phyloP scores from a whole-genome alignment of 768 basidiomycete species.

The Sarcomyxa edulis region DNA sequence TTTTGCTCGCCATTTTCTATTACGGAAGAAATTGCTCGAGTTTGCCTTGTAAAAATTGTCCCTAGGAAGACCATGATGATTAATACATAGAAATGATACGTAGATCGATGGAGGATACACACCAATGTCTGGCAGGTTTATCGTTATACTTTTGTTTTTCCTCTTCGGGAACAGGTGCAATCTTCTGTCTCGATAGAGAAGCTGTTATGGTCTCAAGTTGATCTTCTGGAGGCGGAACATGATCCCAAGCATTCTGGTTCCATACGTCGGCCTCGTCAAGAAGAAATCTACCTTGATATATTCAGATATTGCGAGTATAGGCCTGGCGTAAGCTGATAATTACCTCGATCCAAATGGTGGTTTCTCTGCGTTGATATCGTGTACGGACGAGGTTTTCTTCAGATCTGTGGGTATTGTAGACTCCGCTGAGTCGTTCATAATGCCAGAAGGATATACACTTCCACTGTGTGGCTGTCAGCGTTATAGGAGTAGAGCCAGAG shows the following conservation, averaged over 20 bases:
- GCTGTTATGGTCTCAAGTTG: slow-evolving; percentile 69
- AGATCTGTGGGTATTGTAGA: not conserved
- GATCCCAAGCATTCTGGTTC: slow-evolving; percentile 90
- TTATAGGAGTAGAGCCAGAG: no score
- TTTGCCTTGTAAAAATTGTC: slow-evolving; percentile 91
- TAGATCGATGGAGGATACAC: slow-evolving; percentile 9
- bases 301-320: slow-evolving; percentile 9
- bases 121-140: slow-evolving; percentile 74
- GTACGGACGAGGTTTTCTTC: slow-evolving; percentile 60
- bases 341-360: slow-evolving; percentile 74
- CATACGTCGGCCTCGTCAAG: slow-evolving; percentile 70
- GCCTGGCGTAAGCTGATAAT: slow-evolving; percentile 10
- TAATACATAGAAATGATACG: not conserved
- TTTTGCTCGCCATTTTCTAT: slow-evolving; percentile 73
- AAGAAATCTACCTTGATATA: slow-evolving; percentile 47
- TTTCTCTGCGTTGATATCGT: slow-evolving; percentile 45
- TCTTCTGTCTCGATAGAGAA: slow-evolving; percentile 65
- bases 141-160: slow-evolving; percentile 70
- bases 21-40: slow-evolving; percentile 85
- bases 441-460: not conserved
- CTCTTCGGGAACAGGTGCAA: slow-evolving; percentile 66
- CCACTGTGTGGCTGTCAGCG: no score
- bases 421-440: not conserved
- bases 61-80: slow-evolving; percentile 42
- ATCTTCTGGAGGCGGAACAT: slow-evolving; percentile 79